Evolutionary conservation across 345 rosid genomes (phyloP).

Genomic region (Corchorus capsularis): DNA sequence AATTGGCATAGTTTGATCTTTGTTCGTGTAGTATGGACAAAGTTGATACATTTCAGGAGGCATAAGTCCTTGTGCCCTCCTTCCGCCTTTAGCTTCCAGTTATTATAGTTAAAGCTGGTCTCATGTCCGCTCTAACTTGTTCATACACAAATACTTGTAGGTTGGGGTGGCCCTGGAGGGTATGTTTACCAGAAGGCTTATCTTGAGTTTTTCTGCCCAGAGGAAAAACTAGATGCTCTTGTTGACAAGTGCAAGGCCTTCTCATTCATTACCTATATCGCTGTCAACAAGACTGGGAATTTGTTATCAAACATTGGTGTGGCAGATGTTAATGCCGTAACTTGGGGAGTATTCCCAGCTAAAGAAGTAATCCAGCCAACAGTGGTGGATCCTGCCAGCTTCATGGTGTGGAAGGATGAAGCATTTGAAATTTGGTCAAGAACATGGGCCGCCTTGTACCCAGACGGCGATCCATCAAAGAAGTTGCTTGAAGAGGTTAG

Average conservation of each 20-base stretch:
- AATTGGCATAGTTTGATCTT: no score
- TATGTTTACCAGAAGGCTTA: conserved; percentile 96
- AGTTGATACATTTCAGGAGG: background rate
- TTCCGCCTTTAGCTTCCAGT: background rate
- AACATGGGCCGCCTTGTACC: conserved; percentile 80
- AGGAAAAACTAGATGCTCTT: conserved; percentile 58
- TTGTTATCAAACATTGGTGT: conserved; percentile 58
- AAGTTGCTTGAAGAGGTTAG: conserved; percentile 76
- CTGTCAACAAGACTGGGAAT: conserved; percentile 62
- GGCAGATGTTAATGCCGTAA: conserved; percentile 79
- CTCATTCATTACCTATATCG: conserved; percentile 66
- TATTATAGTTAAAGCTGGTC: background rate
- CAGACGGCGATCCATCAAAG: conserved; percentile 65
- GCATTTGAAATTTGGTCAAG: conserved; percentile 96
- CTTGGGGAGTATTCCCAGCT: conserved; percentile 96
- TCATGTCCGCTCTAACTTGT: conserved; percentile 5
- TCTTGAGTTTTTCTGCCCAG: conserved; percentile 92
- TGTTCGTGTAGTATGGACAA: no score
- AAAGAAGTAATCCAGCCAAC: conserved; percentile 94
- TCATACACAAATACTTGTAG: conserved; percentile 36
- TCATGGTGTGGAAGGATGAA: conserved; percentile 93
- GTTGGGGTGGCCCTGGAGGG: conserved; percentile 99
- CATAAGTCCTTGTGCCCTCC: background rate
- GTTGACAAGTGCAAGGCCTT: conserved; percentile 69
- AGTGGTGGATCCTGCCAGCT: conserved; percentile 96